Evolutionary conservation across 2,329 filamentous ascomycete genomes (phyloP).

Genomic region (Beauveria varroae): DNA sequence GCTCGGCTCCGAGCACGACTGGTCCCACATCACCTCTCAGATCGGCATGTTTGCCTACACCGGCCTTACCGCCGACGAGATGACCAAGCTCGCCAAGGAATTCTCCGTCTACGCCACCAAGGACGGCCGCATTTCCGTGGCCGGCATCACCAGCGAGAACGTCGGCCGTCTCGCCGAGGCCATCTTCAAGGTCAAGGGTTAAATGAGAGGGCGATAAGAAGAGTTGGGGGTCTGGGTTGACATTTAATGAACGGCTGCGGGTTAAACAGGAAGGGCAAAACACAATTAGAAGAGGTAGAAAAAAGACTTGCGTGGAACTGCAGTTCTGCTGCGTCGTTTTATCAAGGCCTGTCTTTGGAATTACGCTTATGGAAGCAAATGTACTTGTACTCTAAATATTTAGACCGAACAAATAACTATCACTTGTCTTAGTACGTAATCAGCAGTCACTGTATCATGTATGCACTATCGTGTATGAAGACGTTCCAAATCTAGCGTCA

Average conservation of each 20-base stretch:
- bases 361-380: constrained; percentile 12
- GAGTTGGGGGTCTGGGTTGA: not conserved
- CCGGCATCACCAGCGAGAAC: constrained; percentile 73
- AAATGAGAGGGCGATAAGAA: constrained; percentile 18
- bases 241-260: not conserved
- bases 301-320: not conserved
- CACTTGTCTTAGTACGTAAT: not conserved
- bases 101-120: constrained; percentile 97
- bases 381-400: constrained; percentile 12
- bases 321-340: not conserved
- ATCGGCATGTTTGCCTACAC: constrained; percentile 99
- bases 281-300: not conserved
- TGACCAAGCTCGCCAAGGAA: constrained; percentile 86
- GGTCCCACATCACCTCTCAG: constrained; percentile 97
- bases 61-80: constrained; percentile 81
- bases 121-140: constrained; percentile 80
- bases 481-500: constrained; percentile 37
- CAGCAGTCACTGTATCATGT: not conserved
- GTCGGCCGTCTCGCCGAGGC: constrained; percentile 74
- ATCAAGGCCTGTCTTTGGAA: not conserved
- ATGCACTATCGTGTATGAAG: constrained; percentile 16
- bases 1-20: constrained; percentile 93
- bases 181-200: constrained; percentile 77
- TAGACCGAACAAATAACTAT: constrained; percentile 3
- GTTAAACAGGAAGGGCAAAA: not conserved